phyloP scores from a whole-genome alignment of 345 rosid species.

The Balakata baccata region DNA sequence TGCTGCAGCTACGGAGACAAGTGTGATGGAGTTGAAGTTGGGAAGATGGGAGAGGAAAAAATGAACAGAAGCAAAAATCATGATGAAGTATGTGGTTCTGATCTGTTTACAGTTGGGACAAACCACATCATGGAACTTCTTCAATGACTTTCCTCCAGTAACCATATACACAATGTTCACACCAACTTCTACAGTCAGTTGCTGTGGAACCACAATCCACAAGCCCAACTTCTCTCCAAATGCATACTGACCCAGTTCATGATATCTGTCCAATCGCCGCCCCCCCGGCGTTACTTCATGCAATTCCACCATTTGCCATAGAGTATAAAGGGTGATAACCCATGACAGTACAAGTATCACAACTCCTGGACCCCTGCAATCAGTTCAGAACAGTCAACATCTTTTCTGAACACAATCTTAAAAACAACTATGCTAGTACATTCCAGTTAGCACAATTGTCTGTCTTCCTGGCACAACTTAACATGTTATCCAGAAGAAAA shows the following conservation, averaged over 20 bases:
- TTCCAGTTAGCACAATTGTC: too few relatives aligned
- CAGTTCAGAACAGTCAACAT: background rate
- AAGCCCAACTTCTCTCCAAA: constrained; percentile 81
- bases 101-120: constrained; percentile 50
- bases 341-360: constrained; percentile 52
- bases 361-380: constrained; percentile 70
- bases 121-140: constrained; percentile 56
- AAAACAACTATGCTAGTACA: too few relatives aligned
- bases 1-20: constrained; percentile 68
- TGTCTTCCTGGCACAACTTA: too few relatives aligned
- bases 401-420: too few relatives aligned
- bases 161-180: constrained; percentile 71
- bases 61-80: constrained; percentile 67
- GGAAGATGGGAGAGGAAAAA: constrained; percentile 73
- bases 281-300: constrained; percentile 83
- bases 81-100: constrained; percentile 55
- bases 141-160: constrained; percentile 74
- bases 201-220: constrained; percentile 79
- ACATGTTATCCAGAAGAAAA: too few relatives aligned
- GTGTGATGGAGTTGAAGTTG: constrained; percentile 63
- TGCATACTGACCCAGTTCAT: constrained; percentile 67
- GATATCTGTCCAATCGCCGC: constrained; percentile 73
- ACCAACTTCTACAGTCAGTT: constrained; percentile 67
- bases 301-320: constrained; percentile 95
- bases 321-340: constrained; percentile 68